Evolutionary conservation across 1,284 basidiomycete genomes (phyloP).

Genomic region (Cystobasidium slooffiae): DNA sequence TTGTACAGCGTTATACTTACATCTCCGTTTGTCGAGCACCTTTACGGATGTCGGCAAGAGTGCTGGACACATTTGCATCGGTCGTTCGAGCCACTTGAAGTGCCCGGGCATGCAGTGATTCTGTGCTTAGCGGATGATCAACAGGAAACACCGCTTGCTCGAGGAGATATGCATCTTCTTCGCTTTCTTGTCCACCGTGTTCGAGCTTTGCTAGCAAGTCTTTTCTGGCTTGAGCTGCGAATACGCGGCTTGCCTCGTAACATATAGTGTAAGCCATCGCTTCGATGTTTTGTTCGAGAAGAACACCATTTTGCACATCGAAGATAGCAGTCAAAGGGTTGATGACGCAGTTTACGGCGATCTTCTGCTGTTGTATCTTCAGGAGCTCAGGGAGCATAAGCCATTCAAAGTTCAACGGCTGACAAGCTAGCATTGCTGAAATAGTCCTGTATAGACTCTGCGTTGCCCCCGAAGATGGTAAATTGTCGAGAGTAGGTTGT

Average conservation of each 20-base stretch:
- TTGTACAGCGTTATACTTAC: background rate
- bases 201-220: background rate
- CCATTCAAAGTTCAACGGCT: conserved; percentile 69
- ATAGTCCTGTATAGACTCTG: conserved; percentile 72
- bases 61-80: conserved; percentile 50
- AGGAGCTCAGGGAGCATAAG: conserved; percentile 72
- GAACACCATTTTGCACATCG: conserved; percentile 77
- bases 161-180: background rate
- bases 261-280: conserved; percentile 48
- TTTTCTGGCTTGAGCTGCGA: conserved; percentile 48
- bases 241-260: conserved; percentile 51
- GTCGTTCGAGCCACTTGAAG: conserved; percentile 60
- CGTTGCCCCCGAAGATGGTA: conserved; percentile 56
- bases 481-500: conserved; percentile 64
- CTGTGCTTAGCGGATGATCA: conserved; percentile 62
- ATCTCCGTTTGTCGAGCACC: conserved; percentile 26
- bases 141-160: conserved; percentile 9
- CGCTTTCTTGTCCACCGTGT: background rate
- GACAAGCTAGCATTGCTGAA: conserved; percentile 66
- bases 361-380: conserved; percentile 74
- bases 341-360: conserved; percentile 82
- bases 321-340: conserved; percentile 86
- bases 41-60: conserved; percentile 45
- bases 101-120: conserved; percentile 61
- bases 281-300: conserved; percentile 52